These are phyloP conservation scores for Obelidium mucronatum DNA, from an alignment of 192 early-diverging fungal species.

Conservation along the genomic window DNA sequence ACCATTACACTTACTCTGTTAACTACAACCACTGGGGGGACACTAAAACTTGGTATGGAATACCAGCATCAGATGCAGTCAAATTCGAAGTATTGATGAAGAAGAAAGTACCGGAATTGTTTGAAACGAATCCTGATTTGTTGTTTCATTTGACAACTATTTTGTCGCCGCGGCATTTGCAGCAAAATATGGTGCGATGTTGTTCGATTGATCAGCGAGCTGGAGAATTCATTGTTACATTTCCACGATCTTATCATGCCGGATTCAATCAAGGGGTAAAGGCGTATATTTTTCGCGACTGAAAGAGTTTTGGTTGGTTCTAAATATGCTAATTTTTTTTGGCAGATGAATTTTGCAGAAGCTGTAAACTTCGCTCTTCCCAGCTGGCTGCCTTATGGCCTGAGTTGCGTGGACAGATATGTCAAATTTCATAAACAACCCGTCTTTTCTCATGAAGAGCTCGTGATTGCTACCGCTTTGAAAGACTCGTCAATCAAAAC, in stretches of 20 bases:
- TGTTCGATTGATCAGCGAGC: conserved; percentile 85
- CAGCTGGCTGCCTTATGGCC: conserved; percentile 87
- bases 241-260: conserved; percentile 92
- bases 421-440: conserved; percentile 79
- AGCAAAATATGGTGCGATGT: conserved; percentile 78
- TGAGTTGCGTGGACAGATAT: conserved; percentile 83
- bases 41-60: conserved; percentile 98
- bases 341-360: conserved; percentile 90
- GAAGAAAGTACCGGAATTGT: conserved; percentile 82
- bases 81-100: conserved; percentile 88
- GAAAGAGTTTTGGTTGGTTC: background rate
- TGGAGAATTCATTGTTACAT: conserved; percentile 94
- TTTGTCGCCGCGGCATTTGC: conserved; percentile 78
- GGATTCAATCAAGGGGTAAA: conserved; percentile 96
- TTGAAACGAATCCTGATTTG: conserved; percentile 89
- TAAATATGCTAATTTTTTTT: conserved; percentile 19
- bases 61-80: conserved; percentile 80
- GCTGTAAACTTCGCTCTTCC: conserved; percentile 96
- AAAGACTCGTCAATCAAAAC: conserved; percentile 39
- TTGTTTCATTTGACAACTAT: conserved; percentile 95
- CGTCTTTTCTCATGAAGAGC: conserved; percentile 95
- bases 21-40: conserved; percentile 96
- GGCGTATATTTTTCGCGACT: no score
- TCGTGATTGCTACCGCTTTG: conserved; percentile 55
- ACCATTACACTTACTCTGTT: conserved; percentile 95